These are phyloP conservation scores for Lentinus polychrous DNA, from an alignment of 1,284 basidiomycete genomes.

Conservation along the genomic window DNA sequence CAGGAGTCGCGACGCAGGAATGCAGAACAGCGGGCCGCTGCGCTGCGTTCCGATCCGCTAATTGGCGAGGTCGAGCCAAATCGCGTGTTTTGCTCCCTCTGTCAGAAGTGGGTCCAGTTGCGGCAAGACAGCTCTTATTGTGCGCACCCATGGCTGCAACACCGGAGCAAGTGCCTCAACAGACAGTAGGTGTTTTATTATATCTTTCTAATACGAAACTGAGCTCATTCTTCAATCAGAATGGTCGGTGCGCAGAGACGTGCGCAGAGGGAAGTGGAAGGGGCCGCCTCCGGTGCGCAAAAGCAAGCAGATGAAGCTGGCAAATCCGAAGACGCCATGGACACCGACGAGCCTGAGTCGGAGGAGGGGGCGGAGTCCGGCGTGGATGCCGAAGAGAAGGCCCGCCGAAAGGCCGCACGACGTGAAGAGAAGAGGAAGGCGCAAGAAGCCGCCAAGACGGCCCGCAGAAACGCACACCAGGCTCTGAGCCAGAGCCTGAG, in stretches of 20 bases:
- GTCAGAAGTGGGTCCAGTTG: slow-evolving; percentile 73
- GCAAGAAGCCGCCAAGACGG: slow-evolving; percentile 15
- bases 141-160: slow-evolving; percentile 71
- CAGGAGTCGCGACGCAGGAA: slow-evolving; percentile 64
- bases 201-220: background rate
- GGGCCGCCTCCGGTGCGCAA: slow-evolving; percentile 26
- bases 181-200: slow-evolving; percentile 43
- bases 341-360: slow-evolving; percentile 19
- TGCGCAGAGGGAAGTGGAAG: slow-evolving; percentile 26
- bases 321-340: slow-evolving; percentile 4
- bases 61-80: slow-evolving; percentile 66
- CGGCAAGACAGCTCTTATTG: slow-evolving; percentile 68
- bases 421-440: slow-evolving; percentile 15
- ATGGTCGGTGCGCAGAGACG: slow-evolving; percentile 32
- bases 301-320: slow-evolving; percentile 15
- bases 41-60: slow-evolving; percentile 53
- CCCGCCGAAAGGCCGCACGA: slow-evolving; percentile 12
- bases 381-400: slow-evolving; percentile 15
- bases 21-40: slow-evolving; percentile 67
- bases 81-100: slow-evolving; percentile 65
- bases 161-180: slow-evolving; percentile 63
- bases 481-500: slow-evolving; percentile 10
- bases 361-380: slow-evolving; percentile 20
- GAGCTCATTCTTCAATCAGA: slow-evolving; percentile 3
- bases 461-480: slow-evolving; percentile 15